These are phyloP conservation scores for Hevea brasiliensis DNA, from an alignment of 345 rosid genomes.

Conservation along the genomic window DNA sequence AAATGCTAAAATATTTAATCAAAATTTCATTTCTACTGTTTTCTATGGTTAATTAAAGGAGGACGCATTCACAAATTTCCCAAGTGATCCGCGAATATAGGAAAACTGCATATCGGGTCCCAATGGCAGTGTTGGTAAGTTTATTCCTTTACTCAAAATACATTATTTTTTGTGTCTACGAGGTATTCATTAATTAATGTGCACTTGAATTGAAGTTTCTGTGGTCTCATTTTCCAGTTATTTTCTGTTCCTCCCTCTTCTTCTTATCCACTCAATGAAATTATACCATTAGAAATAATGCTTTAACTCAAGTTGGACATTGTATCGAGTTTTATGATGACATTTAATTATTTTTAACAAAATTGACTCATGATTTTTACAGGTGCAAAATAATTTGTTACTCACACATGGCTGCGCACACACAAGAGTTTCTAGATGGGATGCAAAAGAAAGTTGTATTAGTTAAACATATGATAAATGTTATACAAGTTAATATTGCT, in stretches of 20 bases:
- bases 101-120: conserved; percentile 88
- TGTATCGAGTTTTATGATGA: background rate
- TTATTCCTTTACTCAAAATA: conserved; percentile 1
- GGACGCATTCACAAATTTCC: conserved; percentile 93
- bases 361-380: background rate
- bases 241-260: background rate
- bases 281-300: background rate
- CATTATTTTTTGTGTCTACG: background rate
- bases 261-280: background rate
- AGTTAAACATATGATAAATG: background rate
- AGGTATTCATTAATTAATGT: background rate
- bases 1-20: background rate
- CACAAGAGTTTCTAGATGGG: background rate
- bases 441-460: too few species aligned
- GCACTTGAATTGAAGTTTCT: conserved; percentile 4
- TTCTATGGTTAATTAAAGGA: conserved; percentile 44
- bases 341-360: background rate
- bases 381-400: background rate
- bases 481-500: background rate
- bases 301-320: background rate
- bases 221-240: background rate
- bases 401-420: background rate
- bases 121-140: conserved; percentile 91
- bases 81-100: conserved; percentile 83
- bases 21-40: conserved; percentile 2